phyloP scores from a whole-genome alignment of 352 stramenopile species.

The Globisporangium rhizosaccharum region DNA sequence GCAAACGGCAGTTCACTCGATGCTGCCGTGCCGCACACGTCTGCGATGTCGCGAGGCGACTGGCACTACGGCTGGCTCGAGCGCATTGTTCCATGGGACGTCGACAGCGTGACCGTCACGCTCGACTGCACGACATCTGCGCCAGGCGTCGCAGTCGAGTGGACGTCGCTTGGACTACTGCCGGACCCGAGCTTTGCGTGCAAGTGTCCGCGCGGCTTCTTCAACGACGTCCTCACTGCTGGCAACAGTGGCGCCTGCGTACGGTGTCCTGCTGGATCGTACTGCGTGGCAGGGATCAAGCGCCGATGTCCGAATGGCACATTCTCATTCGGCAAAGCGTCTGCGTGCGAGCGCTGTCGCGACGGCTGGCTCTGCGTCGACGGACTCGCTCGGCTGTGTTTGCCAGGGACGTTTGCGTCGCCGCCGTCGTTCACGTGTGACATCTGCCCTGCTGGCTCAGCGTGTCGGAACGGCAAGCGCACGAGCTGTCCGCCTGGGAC shows the following conservation, averaged over 20 bases:
- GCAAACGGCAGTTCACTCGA: conserved; percentile 17
- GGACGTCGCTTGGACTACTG: conserved; percentile 47
- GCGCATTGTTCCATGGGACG: conserved; percentile 28
- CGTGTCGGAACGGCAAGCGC: conserved; percentile 58
- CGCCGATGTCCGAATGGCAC: conserved; percentile 32
- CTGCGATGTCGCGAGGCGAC: conserved; percentile 6
- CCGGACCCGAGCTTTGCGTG: conserved; percentile 48
- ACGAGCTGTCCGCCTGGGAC: conserved; percentile 29
- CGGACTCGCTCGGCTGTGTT: conserved; percentile 43
- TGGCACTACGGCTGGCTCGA: conserved; percentile 37
- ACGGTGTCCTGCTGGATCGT: conserved; percentile 52
- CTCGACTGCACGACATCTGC: conserved; percentile 44
- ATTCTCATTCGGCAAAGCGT: conserved; percentile 58
- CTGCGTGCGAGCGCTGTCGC: conserved; percentile 44
- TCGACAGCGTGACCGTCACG: conserved; percentile 24
- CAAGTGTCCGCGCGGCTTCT: conserved; percentile 52
- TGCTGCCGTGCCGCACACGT: conserved; percentile 1
- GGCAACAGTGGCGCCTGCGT: conserved; percentile 26
- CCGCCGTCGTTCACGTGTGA: conserved; percentile 24
- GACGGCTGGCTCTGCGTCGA: conserved; percentile 60
- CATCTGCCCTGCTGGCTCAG: conserved; percentile 39
- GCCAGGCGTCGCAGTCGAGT: conserved; percentile 27
- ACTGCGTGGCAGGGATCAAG: conserved; percentile 51
- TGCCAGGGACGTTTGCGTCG: conserved; percentile 47
- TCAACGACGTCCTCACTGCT: conserved; percentile 22